phyloP scores from a whole-genome alignment of 148 eudicot species.

The Camellia sinensis region DNA sequence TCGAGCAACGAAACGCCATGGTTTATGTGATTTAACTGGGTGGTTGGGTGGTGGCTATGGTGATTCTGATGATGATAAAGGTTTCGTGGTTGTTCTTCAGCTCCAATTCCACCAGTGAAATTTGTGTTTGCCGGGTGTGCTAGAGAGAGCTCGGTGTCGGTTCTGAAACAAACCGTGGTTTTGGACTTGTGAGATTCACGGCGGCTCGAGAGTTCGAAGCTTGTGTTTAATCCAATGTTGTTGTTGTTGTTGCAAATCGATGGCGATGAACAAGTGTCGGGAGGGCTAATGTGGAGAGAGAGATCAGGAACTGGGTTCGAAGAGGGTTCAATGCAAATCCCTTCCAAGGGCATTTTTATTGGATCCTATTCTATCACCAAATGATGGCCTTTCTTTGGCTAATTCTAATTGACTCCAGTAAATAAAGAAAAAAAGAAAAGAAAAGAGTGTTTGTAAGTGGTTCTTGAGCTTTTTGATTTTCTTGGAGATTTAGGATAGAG shows the following conservation, averaged over 20 bases:
- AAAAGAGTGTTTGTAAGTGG: background rate
- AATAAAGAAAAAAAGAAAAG: background rate
- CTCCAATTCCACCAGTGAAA: slow-evolving; percentile 8
- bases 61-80: slow-evolving; percentile 23
- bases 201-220: background rate
- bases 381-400: background rate
- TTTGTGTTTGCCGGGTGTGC: slow-evolving; percentile 28
- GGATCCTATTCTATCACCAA: background rate
- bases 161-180: background rate
- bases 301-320: slow-evolving; percentile 48
- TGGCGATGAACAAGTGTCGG: slow-evolving; percentile 17
- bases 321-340: slow-evolving; percentile 38
- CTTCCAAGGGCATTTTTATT: slow-evolving; percentile 45
- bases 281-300: slow-evolving; percentile 53
- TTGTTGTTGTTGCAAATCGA: background rate
- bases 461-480: slow-evolving; percentile 4
- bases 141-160: slow-evolving; percentile 30
- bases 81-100: slow-evolving; percentile 23
- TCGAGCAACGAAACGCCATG: slow-evolving; percentile 29
- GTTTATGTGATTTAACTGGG: slow-evolving; percentile 26
- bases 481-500: slow-evolving; percentile 1
- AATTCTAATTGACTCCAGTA: background rate
- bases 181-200: background rate
- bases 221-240: background rate
- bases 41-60: slow-evolving; percentile 16